Base-by-base conservation (phyloP, 805 yeast genomes). In the Yamadazyma takamatsuzukensis region DNA sequence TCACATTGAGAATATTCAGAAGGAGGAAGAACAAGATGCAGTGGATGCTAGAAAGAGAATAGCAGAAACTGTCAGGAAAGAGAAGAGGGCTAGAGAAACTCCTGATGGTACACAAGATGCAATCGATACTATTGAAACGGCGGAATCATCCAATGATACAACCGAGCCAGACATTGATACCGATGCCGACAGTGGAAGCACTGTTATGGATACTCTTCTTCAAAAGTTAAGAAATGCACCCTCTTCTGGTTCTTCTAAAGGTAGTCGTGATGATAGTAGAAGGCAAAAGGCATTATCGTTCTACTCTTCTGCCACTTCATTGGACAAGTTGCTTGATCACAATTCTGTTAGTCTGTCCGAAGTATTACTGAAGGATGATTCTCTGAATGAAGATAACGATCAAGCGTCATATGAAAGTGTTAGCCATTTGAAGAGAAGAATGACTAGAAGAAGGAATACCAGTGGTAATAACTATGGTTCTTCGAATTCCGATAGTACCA, bases 11-110 rank as follows among this genome's bases (percentile, higher is more conserved):
- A 93, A 94, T 48, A 53, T 81, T 25, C 79, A 75, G 45, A 68
- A 75, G 21, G 99, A 93, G 61, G 94, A 86, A 50, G 95, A 89
- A 46, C 78, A 78, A 42, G 69, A 60, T 23, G 58, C 56, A 0
- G 59, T 62, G 29, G 69, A 64, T 31, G 52, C 56, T 4, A 50
- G 68, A 35, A 63, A 63, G 41, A 54, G 47, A 33, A 37, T 50
- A 32, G 46, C 62, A 15, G 68, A 64, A 40, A 54, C 51, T 18
- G 45, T 53, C 15, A 36, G 39, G 33, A 19, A 19, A 19, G 21
- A 19, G 10, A 19, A 10, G 7, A 10, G n/a, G 11, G 23, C 27
- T 14, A 23, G 19, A 3, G 27, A 22, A 21, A n/a, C 19, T 15
- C 17, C 19, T 18, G 29, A 33, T 11, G 10, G 24, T 12, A 34